These are phyloP conservation scores for Calendula officinalis DNA, from an alignment of 129 eudicot species.

Conservation along the genomic window DNA sequence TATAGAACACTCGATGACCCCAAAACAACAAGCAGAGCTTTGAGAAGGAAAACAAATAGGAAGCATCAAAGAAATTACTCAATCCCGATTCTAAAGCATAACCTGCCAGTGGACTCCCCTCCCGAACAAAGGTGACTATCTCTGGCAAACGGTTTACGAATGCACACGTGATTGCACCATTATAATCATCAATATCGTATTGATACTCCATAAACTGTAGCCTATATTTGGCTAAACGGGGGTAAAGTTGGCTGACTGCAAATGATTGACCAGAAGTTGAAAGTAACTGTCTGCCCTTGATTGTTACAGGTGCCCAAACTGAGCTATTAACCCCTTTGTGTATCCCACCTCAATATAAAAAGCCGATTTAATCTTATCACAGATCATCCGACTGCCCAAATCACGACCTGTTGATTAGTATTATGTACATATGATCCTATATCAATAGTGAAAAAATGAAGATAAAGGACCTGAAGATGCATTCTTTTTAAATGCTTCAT, in stretches of 20 bases:
- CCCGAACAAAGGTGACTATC: too few relatives aligned
- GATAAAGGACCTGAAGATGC: background rate
- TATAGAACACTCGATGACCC: constrained; percentile 1
- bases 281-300: constrained; percentile 7
- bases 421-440: background rate
- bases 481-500: background rate
- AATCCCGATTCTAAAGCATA: background rate
- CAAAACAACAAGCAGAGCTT: constrained; percentile 17
- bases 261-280: constrained; percentile 26
- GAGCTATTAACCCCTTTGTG: background rate
- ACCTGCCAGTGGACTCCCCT: background rate
- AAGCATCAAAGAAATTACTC: background rate
- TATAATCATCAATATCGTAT: constrained; percentile 5
- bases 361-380: background rate
- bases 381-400: background rate
- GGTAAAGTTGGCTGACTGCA: background rate
- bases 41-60: constrained; percentile 16
- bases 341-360: background rate
- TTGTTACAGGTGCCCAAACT: constrained; percentile 28
- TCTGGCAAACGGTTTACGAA: background rate
- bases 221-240: background rate
- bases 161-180: constrained; percentile 8
- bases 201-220: background rate
- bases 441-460: background rate
- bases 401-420: background rate